Base-by-base conservation (phyloP, 805 yeast genomes). In the Ogataea allantospora region DNA sequence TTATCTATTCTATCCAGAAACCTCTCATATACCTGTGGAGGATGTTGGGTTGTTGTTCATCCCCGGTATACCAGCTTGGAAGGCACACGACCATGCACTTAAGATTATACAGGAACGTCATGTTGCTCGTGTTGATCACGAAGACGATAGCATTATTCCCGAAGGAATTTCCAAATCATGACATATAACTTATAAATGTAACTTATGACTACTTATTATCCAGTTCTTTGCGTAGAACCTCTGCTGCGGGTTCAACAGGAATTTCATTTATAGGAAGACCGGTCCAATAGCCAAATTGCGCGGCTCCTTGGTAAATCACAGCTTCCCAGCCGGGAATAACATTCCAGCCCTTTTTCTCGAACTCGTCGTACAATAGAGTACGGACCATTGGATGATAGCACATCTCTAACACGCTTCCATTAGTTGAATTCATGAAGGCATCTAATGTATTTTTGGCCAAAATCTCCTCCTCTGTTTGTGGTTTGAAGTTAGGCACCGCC, bases 291-390 rank as follows among this genome's bases (percentile, higher is more conserved):
- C 35, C 25, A 23, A 37, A 40, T 37, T 40, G 44, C 2, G 34
- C 44, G n/a, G 38, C 38, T 19, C 44, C 44, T 34, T 40, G 44
- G 33, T 40, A 40, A 7, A 40, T 40, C 26, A 40, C 37, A 11
- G 44, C 44, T 20, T 40, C 40, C 40, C 37, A 40, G 10, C 44
- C 44, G 5, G 44, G 44, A 18, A 40, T 40, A 21, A 40, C 44
- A 33, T 40, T 40, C 44, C 44, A 40, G 13, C 33, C 33, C 18
- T 23, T 24, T 14, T 10, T 5, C 15, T 40, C 44, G 22, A 35
- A 31, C 34, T 40, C 44, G 3, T 40, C 44, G 23, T 29, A 31
- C 8, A 40, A 28, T 3, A 30, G 29, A 1, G 44, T 40, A 15
- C 44, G 36, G 6, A 40, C 26, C 13, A 31, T 33, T 3, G 44